Conservation (phyloP, 202 grass and related monocot species). For the Panicum virgatum region DNA sequence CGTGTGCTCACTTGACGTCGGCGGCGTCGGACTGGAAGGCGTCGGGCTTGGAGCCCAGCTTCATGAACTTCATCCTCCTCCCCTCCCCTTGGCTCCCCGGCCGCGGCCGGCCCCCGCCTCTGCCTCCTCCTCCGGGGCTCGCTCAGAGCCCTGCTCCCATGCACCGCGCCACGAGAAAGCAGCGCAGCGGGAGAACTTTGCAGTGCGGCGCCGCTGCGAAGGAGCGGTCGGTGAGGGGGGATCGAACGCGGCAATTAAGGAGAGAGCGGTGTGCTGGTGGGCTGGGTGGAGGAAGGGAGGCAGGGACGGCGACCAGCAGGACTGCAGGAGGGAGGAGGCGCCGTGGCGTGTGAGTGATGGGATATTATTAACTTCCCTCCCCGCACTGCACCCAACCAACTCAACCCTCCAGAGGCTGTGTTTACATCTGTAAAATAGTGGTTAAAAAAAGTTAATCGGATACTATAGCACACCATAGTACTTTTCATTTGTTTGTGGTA, state of each 20-base stretch:
- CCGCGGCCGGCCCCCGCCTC: too few relatives aligned
- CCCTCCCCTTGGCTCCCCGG: too few relatives aligned
- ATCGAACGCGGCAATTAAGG: constrained; percentile 46
- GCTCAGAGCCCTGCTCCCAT: constrained; percentile 37
- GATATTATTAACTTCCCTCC: constrained; percentile 66
- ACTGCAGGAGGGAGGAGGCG: background rate
- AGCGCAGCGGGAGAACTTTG: constrained; percentile 9
- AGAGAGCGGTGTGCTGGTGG: background rate
- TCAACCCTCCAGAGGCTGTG: too few relatives aligned
- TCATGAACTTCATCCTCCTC: constrained; percentile 99
- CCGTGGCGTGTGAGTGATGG: constrained; percentile 54
- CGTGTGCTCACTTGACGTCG: constrained; percentile 63
- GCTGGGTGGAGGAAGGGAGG: background rate
- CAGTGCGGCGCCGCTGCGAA: background rate
- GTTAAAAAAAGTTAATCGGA: too few relatives aligned
- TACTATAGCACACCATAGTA: too few relatives aligned
- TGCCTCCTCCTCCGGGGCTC: too few relatives aligned
- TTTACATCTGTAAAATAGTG: too few relatives aligned
- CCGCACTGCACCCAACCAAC: constrained; percentile 20
- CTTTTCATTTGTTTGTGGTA: too few relatives aligned
- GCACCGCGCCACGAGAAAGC: constrained; percentile 23
- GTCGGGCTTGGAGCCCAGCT: constrained; percentile 96
- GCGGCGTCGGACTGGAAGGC: constrained; percentile 80
- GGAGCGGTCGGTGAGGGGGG: constrained; percentile 28
- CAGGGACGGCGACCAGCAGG: background rate